Conservation (phyloP, 306 rosid species). For the Vigna unguiculata region DNA sequence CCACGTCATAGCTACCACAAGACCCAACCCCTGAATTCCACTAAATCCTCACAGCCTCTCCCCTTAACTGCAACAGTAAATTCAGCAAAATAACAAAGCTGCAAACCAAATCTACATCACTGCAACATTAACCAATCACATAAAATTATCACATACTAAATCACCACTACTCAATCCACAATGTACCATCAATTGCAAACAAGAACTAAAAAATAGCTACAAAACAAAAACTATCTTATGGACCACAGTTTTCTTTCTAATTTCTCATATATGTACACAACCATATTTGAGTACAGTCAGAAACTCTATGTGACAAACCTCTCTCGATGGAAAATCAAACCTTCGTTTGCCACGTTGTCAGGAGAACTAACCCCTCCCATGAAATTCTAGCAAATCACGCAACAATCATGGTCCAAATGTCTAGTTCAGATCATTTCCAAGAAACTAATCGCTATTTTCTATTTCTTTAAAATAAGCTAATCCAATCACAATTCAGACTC, state of each 20-base stretch:
- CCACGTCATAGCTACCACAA: too few relatives aligned
- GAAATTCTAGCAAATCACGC: neutral
- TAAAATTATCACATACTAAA: neutral
- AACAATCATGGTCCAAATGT: neutral
- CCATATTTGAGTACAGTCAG: neutral
- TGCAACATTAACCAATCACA: neutral
- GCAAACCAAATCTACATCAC: slow-evolving; percentile 1
- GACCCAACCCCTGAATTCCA: too few relatives aligned
- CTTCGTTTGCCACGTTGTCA: neutral
- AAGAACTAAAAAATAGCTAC: neutral
- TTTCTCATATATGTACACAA: neutral
- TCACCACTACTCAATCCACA: neutral
- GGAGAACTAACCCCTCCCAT: neutral
- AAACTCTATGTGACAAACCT: neutral
- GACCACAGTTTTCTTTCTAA: neutral
- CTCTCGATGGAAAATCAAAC: neutral
- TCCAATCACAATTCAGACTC: too few relatives aligned
- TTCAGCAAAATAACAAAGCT: neutral
- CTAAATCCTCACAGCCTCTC: too few relatives aligned
- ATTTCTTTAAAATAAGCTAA: too few relatives aligned
- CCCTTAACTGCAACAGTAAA: neutral
- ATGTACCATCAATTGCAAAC: neutral
- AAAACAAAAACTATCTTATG: neutral
- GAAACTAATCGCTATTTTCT: too few relatives aligned
- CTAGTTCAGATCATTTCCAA: neutral